A percentile compares a stretch with the other conserved stretches of the same genome.
phyloP scores from a whole-genome alignment of 2,329 filamentous ascomycete genomes.

The Lasiodiplodia gonubiensis region DNA sequence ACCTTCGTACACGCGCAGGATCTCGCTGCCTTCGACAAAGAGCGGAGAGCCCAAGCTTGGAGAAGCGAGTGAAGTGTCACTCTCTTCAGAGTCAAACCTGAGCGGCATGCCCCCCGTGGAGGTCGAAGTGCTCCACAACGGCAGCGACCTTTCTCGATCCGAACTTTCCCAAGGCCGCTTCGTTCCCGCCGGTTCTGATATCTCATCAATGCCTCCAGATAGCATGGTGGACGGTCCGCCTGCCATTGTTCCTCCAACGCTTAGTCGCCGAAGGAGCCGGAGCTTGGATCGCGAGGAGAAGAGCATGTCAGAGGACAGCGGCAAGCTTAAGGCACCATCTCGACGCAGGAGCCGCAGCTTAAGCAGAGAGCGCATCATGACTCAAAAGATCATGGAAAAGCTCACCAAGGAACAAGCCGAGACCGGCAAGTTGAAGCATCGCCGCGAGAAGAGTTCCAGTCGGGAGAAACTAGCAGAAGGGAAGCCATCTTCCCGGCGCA shows the following conservation, averaged over 20 bases:
- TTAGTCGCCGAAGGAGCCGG: constrained; percentile 53
- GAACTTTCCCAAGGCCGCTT: constrained; percentile 66
- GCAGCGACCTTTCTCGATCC: constrained; percentile 72
- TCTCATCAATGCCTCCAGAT: constrained; percentile 81
- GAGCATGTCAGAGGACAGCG: constrained; percentile 39
- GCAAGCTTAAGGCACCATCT: constrained; percentile 62
- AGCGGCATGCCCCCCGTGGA: constrained; percentile 75
- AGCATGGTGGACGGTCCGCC: constrained; percentile 67
- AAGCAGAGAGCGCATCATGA: constrained; percentile 66
- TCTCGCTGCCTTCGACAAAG: constrained; percentile 61
- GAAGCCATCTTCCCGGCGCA: constrained; percentile 36
- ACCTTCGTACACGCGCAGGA: constrained; percentile 70
- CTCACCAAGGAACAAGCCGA: constrained; percentile 50
- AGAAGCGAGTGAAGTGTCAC: constrained; percentile 60
- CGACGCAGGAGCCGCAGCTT: constrained; percentile 66
- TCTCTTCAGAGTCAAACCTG: constrained; percentile 81
- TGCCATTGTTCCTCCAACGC: constrained; percentile 50
- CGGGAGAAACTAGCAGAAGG: constrained; percentile 43
- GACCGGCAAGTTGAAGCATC: constrained; percentile 31
- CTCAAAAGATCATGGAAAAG: constrained; percentile 72
- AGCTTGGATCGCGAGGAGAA: constrained; percentile 53
- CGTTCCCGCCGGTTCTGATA: constrained; percentile 75
- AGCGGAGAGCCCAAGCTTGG: constrained; percentile 42
- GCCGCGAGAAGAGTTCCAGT: constrained; percentile 34
- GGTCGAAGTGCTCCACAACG: constrained; percentile 79